Evolutionary conservation across 1,139 yeast species (phyloP), one percentile per base, ranked within the genome.

Genomic region (Pneumocystis jirovecii): DNA sequence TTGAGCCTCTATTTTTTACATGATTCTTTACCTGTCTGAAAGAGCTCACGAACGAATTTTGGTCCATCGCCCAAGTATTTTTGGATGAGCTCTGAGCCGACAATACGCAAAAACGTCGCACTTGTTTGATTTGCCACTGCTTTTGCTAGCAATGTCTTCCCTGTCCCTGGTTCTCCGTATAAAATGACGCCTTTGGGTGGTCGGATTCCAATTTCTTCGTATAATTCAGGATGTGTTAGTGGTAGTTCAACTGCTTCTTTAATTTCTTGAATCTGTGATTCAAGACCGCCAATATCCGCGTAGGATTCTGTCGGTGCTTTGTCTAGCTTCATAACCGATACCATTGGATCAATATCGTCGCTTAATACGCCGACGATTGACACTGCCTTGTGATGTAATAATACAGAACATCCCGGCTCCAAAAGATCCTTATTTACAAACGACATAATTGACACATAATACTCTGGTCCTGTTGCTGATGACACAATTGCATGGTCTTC

Each of bases 121-220:
- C 95, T 86, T 0, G 98, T 93, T 73, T 91, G 97, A 76, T 93
- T 93, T 6, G 99, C 99, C 65, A 95, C 98, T 0, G 99, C 99
- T 76, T 93, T 95, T 25, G 97, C 98, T 72, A 95, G 81, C 70
- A 95, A 79, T 0, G 99, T 95, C 76, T 95, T 95, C 74, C 99
- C 99, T 0, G 98, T 95, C 76, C 99, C 99, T 44, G 99, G 99
- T 0, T 97, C 96, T 72, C 99, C 99, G 74, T 95, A 95, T 68
- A 95, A 81, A 72, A 95, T 91, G 66, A 95, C 98, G 77, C 99
- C 99, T 79, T 93, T 93, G 64, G 99, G 99, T 8, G 98, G 98
- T 73, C 91, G 90, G 74, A 95, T 93, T 71, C 99, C 99, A 97
- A 95, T 93, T 77, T 93, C 97, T 77, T 95, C 97, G 77, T 93